phyloP scores from a whole-genome alignment of 257 asterid genomes.

The Verbena officinalis region DNA sequence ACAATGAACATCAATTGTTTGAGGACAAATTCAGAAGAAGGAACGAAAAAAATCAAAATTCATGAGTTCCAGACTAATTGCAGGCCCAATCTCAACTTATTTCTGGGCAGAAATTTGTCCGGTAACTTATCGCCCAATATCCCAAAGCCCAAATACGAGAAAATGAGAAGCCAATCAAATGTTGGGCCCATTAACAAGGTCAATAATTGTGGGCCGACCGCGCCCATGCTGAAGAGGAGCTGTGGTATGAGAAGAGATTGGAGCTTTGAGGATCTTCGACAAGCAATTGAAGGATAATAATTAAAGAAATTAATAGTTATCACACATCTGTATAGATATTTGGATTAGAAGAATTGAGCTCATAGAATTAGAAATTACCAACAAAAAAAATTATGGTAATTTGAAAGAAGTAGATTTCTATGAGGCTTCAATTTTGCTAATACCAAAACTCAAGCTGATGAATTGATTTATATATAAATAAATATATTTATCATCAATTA shows the following conservation, averaged over 20 bases:
- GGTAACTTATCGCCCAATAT: background rate
- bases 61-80: conserved; percentile 1
- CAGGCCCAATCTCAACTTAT: background rate
- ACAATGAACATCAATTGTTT: conserved; percentile 22
- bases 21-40: conserved; percentile 19
- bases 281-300: background rate
- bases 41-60: background rate
- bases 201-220: background rate
- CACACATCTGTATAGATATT: background rate
- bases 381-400: too few species aligned
- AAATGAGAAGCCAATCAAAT: background rate
- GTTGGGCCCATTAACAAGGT: background rate
- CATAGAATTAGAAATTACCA: too few species aligned
- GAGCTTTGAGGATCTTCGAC: conserved; percentile 40
- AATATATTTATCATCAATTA: background rate
- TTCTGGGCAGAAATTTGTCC: background rate
- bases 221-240: conserved; percentile 39
- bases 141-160: background rate
- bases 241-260: conserved; percentile 48
- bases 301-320: too few species aligned
- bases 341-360: too few species aligned
- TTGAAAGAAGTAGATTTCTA: too few species aligned
- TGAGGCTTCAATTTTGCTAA: too few species aligned
- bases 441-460: background rate
- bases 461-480: too few species aligned